phyloP scores from a whole-genome alignment of 306 rosid species.

The Urtica urens region DNA sequence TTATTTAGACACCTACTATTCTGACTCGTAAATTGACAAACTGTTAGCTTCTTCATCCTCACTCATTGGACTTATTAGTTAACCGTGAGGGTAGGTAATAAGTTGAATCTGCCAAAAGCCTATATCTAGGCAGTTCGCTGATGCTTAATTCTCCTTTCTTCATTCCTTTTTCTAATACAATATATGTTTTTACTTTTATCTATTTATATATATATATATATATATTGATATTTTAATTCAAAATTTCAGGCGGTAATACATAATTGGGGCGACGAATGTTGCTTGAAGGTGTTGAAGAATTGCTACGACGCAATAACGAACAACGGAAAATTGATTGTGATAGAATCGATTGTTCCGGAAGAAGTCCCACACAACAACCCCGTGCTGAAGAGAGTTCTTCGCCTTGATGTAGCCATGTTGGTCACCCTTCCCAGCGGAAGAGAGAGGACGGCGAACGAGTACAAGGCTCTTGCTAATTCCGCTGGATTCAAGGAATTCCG shows the following conservation, averaged over 20 bases:
- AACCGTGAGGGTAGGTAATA: too few relatives aligned
- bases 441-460: slow-evolving; percentile 35
- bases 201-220: not conserved
- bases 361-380: slow-evolving; percentile 15
- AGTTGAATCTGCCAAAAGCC: not conserved
- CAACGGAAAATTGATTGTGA: slow-evolving; percentile 40
- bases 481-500: slow-evolving; percentile 53
- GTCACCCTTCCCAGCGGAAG: slow-evolving; percentile 39
- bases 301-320: slow-evolving; percentile 34
- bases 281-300: slow-evolving; percentile 31
- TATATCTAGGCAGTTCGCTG: too few relatives aligned
- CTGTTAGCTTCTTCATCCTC: too few relatives aligned
- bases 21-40: too few relatives aligned
- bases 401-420: slow-evolving; percentile 36
- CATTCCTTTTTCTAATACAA: too few relatives aligned
- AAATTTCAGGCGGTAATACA: slow-evolving; percentile 30
- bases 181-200: too few relatives aligned
- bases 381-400: slow-evolving; percentile 2
- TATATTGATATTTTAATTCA: not conserved
- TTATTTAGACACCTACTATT: not conserved
- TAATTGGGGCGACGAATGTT: slow-evolving; percentile 27
- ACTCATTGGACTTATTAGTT: too few relatives aligned
- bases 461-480: slow-evolving; percentile 26
- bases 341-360: slow-evolving; percentile 28
- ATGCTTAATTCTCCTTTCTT: too few relatives aligned